These are phyloP conservation scores for Leucosporidium creatinivorum DNA, from an alignment of 768 basidiomycete species.

Conservation along the genomic window DNA sequence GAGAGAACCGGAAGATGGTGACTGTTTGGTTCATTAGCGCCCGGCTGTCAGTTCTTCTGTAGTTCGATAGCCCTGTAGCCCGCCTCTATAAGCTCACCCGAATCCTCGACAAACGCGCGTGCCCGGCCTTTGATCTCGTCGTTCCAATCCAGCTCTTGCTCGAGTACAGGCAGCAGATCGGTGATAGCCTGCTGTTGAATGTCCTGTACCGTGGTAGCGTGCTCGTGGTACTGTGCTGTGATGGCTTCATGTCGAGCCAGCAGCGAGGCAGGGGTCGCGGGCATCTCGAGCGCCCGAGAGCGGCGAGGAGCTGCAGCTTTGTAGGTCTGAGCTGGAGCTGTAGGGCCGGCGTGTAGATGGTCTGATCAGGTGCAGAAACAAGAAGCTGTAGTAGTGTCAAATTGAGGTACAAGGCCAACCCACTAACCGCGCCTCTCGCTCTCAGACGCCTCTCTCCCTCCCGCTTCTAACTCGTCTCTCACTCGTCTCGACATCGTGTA, in stretches of 20 bases:
- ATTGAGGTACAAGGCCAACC: too few species aligned
- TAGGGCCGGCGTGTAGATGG: too few species aligned
- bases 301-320: too few species aligned
- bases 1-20: conserved; percentile 36
- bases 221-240: conserved; percentile 21
- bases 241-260: conserved; percentile 26
- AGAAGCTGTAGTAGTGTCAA: too few species aligned
- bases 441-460: too few species aligned
- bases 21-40: conserved; percentile 9
- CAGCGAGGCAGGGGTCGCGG: conserved; percentile 21
- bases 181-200: conserved; percentile 15
- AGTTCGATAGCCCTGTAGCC: neutral
- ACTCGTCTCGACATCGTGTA: too few species aligned
- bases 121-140: neutral
- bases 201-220: conserved; percentile 11
- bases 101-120: conserved; percentile 11
- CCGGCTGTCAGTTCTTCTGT: neutral
- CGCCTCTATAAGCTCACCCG: neutral
- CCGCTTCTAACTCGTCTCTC: too few species aligned
- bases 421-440: too few species aligned
- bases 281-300: too few species aligned
- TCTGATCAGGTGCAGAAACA: too few species aligned
- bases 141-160: conserved; percentile 9
- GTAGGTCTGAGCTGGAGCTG: too few species aligned
- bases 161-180: conserved; percentile 4